Percentiles rank a stretch among this genome's conserved stretches.
Evolutionary conservation across 441 rosid species (phyloP).

Genomic region (Corymbia calophylla): DNA sequence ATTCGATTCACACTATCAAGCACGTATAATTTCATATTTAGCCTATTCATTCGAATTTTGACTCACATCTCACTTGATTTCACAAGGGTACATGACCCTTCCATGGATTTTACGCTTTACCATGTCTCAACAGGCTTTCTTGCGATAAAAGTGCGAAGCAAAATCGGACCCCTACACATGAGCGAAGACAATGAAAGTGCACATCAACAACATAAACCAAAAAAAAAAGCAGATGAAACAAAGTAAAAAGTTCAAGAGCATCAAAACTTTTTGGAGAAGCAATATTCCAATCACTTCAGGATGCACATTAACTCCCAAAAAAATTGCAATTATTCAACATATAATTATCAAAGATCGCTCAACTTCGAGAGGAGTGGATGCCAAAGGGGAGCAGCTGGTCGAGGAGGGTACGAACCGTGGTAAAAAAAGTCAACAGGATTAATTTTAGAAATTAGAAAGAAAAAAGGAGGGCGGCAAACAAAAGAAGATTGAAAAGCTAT

Average conservation of each 20-base stretch:
- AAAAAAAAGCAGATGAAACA: neutral
- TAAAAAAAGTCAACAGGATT: neutral
- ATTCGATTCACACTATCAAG: neutral
- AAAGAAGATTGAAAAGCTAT: neutral
- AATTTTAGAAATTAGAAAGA: neutral
- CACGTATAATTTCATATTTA: neutral
- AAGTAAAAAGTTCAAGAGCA: neutral
- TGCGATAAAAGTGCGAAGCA: neutral
- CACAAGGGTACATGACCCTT: neutral
- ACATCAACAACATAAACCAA: neutral
- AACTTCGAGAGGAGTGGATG: neutral
- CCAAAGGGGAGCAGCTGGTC: neutral
- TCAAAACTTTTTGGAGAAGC: neutral
- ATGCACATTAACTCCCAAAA: neutral
- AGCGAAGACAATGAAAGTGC: neutral
- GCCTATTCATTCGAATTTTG: neutral
- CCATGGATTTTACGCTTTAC: neutral
- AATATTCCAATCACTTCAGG: neutral
- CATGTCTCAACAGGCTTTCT: neutral
- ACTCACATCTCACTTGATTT: neutral
- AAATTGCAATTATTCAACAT: neutral
- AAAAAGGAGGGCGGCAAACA: neutral
- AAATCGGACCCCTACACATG: neutral
- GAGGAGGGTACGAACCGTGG: neutral
- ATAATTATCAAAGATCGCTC: neutral